These are phyloP conservation scores for Pleurotus djamor DNA, from an alignment of 768 basidiomycete genomes.

Conservation along the genomic window DNA sequence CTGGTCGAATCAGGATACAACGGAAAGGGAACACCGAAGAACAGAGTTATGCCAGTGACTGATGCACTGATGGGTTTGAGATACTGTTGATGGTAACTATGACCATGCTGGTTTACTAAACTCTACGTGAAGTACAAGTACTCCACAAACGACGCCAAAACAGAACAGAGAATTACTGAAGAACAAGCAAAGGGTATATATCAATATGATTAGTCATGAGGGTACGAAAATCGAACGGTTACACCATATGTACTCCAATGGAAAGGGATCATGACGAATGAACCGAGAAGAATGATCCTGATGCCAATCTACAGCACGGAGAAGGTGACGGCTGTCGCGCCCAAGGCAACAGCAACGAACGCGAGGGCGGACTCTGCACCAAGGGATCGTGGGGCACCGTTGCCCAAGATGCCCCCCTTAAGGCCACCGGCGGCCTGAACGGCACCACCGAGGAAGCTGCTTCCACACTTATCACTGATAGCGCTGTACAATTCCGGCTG, in stretches of 20 bases:
- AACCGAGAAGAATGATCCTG: background rate
- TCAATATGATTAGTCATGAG: slow-evolving; percentile 4
- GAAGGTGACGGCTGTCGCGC: slow-evolving; percentile 4
- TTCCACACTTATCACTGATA: slow-evolving; percentile 64
- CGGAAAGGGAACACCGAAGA: too few species aligned
- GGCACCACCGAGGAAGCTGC: slow-evolving; percentile 64
- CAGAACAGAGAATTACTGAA: background rate
- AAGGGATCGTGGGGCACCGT: slow-evolving; percentile 17
- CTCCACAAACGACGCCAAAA: background rate
- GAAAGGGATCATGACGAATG: background rate
- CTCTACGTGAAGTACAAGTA: background rate
- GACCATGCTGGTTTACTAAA: background rate
- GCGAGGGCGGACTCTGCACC: slow-evolving; percentile 8
- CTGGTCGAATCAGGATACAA: too few species aligned
- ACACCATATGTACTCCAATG: background rate
- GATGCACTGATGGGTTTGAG: too few species aligned
- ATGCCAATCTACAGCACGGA: slow-evolving; percentile 1
- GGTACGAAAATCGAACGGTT: slow-evolving; percentile 1
- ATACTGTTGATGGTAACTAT: background rate
- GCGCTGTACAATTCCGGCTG: slow-evolving; percentile 67
- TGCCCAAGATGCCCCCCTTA: slow-evolving; percentile 29
- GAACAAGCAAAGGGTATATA: slow-evolving; percentile 3
- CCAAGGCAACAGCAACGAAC: slow-evolving; percentile 1
- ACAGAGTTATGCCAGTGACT: too few species aligned
- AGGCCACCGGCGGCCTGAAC: slow-evolving; percentile 69